phyloP scores from a whole-genome alignment of 2,329 filamentous ascomycete species.

The Helotiales sp. region DNA sequence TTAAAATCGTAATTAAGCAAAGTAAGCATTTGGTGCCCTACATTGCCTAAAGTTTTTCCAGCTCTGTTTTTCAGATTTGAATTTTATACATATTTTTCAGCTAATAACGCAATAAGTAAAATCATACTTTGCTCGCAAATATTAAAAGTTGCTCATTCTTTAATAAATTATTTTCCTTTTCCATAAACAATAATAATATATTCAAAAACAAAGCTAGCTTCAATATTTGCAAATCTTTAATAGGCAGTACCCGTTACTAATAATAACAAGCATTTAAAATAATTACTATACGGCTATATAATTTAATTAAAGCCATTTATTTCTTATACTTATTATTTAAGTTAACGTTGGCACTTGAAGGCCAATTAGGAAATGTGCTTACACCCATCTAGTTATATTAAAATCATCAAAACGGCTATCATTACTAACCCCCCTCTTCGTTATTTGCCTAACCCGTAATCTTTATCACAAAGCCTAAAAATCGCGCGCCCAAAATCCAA shows the following conservation, averaged over 20 bases:
- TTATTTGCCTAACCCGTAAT: not conserved
- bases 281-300: too few relatives aligned
- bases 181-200: not conserved
- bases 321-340: not conserved
- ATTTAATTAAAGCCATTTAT: not conserved
- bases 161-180: not conserved
- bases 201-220: not conserved
- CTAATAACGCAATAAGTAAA: too few relatives aligned
- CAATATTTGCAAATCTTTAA: not conserved
- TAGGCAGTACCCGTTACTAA: not conserved
- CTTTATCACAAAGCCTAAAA: constrained; percentile 9
- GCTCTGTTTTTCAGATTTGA: too few relatives aligned
- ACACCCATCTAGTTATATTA: not conserved
- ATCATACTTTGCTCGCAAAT: too few relatives aligned
- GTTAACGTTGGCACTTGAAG: not conserved
- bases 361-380: not conserved
- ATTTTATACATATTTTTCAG: too few relatives aligned
- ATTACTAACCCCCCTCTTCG: constrained; percentile 1
- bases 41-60: too few relatives aligned
- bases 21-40: too few relatives aligned
- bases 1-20: too few relatives aligned
- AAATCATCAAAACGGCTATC: not conserved
- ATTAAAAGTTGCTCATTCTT: too few relatives aligned
- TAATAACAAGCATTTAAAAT: too few relatives aligned
- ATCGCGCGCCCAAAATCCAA: constrained; percentile 5